Percentiles rank a stretch among this genome's conserved stretches.
phyloP scores from a whole-genome alignment of 768 basidiomycete species.

The Trametes gibbosa region DNA sequence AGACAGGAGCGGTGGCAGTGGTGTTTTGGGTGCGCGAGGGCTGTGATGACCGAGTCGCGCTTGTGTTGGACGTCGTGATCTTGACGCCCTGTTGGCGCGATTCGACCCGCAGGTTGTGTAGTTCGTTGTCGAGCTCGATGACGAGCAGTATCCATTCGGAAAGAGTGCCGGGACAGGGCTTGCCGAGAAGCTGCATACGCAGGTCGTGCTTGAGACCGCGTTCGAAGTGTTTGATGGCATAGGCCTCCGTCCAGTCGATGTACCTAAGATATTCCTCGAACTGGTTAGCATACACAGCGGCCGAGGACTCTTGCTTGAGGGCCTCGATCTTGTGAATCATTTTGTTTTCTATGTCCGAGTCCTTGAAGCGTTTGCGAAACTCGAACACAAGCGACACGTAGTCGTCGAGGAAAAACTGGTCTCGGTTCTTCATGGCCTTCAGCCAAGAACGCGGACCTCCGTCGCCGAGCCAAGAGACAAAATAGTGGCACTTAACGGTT shows the following conservation, averaged over 20 bases:
- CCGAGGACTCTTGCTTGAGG: slow-evolving; percentile 32
- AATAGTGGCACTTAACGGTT: slow-evolving; percentile 1
- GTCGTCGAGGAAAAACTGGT: background rate
- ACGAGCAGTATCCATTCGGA: background rate
- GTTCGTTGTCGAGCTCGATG: slow-evolving; percentile 8
- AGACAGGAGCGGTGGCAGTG: too few relatives aligned
- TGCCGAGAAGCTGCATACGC: slow-evolving; percentile 19
- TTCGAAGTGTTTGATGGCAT: slow-evolving; percentile 32
- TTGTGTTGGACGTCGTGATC: background rate
- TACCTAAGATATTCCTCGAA: slow-evolving; percentile 30
- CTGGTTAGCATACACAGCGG: slow-evolving; percentile 27
- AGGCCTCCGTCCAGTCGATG: slow-evolving; percentile 31
- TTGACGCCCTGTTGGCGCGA: background rate
- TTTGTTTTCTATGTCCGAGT: slow-evolving; percentile 1
- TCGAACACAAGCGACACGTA: background rate
- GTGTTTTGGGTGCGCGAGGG: too few relatives aligned
- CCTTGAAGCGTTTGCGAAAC: background rate
- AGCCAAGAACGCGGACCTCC: slow-evolving; percentile 5
- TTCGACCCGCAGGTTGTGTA: slow-evolving; percentile 5
- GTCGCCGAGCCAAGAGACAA: slow-evolving; percentile 1
- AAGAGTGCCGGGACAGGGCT: background rate
- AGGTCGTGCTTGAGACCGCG: slow-evolving; percentile 30
- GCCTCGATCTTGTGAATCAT: slow-evolving; percentile 24
- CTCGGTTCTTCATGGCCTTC: background rate
- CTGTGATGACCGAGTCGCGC: too few relatives aligned